Conservation (phyloP, 371 early-diverging fungal genomes). For the Mucor lusitanicus region DNA sequence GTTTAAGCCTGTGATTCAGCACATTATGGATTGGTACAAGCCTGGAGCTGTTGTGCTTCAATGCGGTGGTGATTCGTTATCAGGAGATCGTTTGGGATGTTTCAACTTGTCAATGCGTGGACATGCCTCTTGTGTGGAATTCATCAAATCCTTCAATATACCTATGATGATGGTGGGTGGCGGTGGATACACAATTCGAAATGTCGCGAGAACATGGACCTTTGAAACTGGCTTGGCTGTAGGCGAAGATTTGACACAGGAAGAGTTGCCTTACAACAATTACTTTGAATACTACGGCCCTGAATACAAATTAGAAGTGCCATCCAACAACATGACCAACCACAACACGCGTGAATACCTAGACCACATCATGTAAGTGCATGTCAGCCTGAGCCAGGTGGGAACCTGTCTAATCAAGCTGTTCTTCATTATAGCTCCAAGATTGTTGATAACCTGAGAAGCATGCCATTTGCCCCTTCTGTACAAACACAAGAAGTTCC, state of each 20-base stretch:
- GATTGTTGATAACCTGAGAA: conserved; percentile 89
- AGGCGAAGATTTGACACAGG: conserved; percentile 64
- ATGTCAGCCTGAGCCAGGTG: not conserved
- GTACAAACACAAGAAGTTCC: conserved; percentile 87
- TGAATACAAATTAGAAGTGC: conserved; percentile 92
- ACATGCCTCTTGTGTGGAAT: conserved; percentile 92
- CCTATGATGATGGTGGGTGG: conserved; percentile 98
- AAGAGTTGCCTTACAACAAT: conserved; percentile 91
- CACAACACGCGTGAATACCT: conserved; percentile 90
- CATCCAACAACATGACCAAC: conserved; percentile 96
- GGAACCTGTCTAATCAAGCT: not conserved
- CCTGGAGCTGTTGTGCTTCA: conserved; percentile 99
- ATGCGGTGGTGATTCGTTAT: conserved; percentile 99
- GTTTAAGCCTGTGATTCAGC: conserved; percentile 89
- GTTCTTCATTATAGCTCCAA: conserved; percentile 48
- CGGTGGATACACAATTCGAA: conserved; percentile 99
- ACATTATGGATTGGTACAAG: conserved; percentile 92
- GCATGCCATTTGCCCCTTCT: conserved; percentile 90
- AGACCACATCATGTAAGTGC: conserved; percentile 76
- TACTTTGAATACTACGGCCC: conserved; percentile 96
- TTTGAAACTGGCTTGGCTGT: conserved; percentile 96
- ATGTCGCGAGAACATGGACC: conserved; percentile 98
- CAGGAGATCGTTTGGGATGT: conserved; percentile 98
- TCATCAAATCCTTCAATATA: conserved; percentile 90
- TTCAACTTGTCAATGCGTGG: conserved; percentile 95